Base-by-base conservation (phyloP, 2,329 filamentous ascomycete species). In the Trichophyton schoenleinii region DNA sequence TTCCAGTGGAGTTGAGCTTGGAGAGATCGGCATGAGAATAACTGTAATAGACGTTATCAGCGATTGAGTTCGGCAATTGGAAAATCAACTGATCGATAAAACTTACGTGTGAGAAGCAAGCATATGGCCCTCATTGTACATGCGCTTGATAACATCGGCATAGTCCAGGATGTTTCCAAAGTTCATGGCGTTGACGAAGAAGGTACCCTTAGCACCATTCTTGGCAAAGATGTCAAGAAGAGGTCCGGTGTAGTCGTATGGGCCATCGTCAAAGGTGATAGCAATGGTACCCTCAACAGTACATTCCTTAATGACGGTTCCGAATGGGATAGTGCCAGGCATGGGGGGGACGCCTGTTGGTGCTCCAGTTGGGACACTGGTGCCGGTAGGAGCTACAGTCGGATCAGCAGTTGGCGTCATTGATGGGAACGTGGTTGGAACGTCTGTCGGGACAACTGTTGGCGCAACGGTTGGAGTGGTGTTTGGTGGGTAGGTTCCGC, bases 251-350 rank as follows among this genome's bases (percentile, higher is more conserved):
- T 88, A 80, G 46, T 80, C 73, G 1, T 87, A 91, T 0, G 91
- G 91, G 41, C 86, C 87, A 74, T 96, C 91, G 76, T 96, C 91
- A 68, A 96, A 86, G 0, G 89, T 95, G 53, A 96, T 79, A 0
- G 89, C 91, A n/a, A 95, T 79, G 22, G 91, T 75, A 68, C 86
- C 88, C 1, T n/a, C 11, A 11, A 53, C 46, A 41, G 38, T 34
- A 25, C 62, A 63, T 15, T 20, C 18, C 7, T 74, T 44, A 22
- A 63, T 63, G 31, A 63, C n/a, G 20, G 42, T 25, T 42, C 59
- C 59, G 44, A 34, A 57, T 7, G 59, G 59, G 22, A 61, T 42
- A 7, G 25, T 28, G 34, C 34, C 31, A 25, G 49, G 44, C 18
- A 18, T 20, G 7, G 42, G 15, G n/a, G 42, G 42, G 3, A 46